Conservation (phyloP, 495 filamentous ascomycete species). For the Lindgomyces ingoldianus region DNA sequence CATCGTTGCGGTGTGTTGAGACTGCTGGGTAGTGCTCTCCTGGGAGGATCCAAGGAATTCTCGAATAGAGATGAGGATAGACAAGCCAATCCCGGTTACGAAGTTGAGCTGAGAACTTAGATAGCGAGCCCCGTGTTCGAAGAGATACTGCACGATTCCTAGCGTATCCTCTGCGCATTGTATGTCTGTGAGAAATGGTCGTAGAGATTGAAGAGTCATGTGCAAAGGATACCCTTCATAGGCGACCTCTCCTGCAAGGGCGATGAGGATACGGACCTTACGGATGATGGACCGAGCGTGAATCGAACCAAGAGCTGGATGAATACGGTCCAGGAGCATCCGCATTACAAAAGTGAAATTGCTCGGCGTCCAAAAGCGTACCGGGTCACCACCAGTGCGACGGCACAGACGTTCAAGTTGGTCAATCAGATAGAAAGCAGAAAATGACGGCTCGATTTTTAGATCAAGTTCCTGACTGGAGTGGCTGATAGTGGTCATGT, state of each 20-base stretch:
- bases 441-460: slow-evolving; percentile 85
- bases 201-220: slow-evolving; percentile 81
- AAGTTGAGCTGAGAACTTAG: slow-evolving; percentile 67
- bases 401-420: slow-evolving; percentile 76
- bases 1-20: slow-evolving; percentile 68
- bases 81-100: slow-evolving; percentile 72
- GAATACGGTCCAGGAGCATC: slow-evolving; percentile 73
- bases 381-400: slow-evolving; percentile 62
- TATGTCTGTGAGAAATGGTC: slow-evolving; percentile 73
- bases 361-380: slow-evolving; percentile 72
- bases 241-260: slow-evolving; percentile 69
- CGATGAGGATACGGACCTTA: slow-evolving; percentile 79
- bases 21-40: slow-evolving; percentile 72
- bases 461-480: slow-evolving; percentile 63
- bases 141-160: slow-evolving; percentile 81
- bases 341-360: slow-evolving; percentile 75
- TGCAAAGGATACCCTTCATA: slow-evolving; percentile 82
- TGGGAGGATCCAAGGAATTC: slow-evolving; percentile 69
- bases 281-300: slow-evolving; percentile 84
- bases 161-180: slow-evolving; percentile 92
- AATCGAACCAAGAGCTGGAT: slow-evolving; percentile 83
- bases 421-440: slow-evolving; percentile 68
- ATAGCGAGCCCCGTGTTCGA: slow-evolving; percentile 67
- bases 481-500: slow-evolving; percentile 65
- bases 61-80: slow-evolving; percentile 71